Evolutionary conservation across 225 moss, liverwort and hornwort genomes (phyloP).

Genomic region (Takakia lepidozioides): DNA sequence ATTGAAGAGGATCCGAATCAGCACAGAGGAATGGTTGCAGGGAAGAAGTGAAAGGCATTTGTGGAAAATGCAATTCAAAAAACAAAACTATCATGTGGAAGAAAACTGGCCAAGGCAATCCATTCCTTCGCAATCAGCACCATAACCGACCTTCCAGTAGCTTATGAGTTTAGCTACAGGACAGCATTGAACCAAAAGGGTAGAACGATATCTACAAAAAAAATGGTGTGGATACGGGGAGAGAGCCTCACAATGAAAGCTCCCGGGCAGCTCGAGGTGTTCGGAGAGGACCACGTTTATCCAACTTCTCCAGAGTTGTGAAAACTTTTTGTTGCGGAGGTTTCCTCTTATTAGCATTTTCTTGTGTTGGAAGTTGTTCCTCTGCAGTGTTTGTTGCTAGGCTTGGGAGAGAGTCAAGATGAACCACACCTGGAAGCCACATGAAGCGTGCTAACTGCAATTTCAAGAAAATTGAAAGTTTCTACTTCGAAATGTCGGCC

Average conservation of each 20-base stretch:
- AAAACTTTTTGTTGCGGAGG: conserved; percentile 12
- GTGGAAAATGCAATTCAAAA: too few species aligned
- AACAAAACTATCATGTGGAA: conserved; percentile 1
- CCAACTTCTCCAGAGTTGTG: conserved; percentile 27
- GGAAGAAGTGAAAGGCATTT: too few species aligned
- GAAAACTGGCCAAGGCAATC: neutral
- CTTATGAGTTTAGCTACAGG: too few species aligned
- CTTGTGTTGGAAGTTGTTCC: conserved; percentile 3
- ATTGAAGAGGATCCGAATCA: too few species aligned
- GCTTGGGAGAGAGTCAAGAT: neutral
- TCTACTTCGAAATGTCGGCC: neutral
- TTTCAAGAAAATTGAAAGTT: neutral
- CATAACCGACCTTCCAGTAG: too few species aligned
- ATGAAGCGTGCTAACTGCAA: neutral
- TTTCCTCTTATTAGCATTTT: conserved; percentile 21
- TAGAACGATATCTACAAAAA: neutral
- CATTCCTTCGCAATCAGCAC: neutral
- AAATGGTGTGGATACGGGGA: neutral
- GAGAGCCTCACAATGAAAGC: conserved; percentile 24
- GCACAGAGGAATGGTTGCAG: too few species aligned
- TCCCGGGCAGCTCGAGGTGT: conserved; percentile 57
- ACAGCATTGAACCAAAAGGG: too few species aligned
- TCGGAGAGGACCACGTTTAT: conserved; percentile 43
- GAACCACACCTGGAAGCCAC: neutral
- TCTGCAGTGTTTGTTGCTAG: conserved; percentile 9